Evolutionary conservation across 331 rosid species (phyloP), one percentile per base, ranked within the genome.

Genomic region (Rosa hybrid): DNA sequence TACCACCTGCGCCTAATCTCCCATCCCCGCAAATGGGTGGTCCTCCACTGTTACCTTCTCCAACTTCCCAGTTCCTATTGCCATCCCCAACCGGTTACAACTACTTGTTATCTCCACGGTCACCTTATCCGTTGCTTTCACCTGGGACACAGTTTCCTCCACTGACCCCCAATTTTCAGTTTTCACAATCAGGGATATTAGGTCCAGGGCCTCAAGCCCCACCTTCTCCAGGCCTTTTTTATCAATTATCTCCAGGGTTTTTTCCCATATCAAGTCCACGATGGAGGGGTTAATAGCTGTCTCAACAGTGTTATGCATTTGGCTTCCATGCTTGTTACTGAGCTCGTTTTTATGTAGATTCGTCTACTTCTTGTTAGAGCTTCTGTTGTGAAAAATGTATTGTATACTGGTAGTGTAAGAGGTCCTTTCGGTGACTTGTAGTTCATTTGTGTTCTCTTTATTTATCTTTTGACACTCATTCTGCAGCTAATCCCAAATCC

Each of bases 151-250:
- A 90, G 79, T 93, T 93, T 78, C 92, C 95, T 74, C 86, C 91
- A 0, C 56, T 90, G 79, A 87, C 97, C 68, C 97, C 99, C 50
- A 91, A 91, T 86, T 95, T 93, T 74, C 87, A 88, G n/a, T 93
- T 95, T 84, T 88, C 96, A 5, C 98, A 94, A 49, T 80, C 94
- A 1, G 97, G 99, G 88, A 83, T 92, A 81, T 88, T 95, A 81
- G 99, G 99, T 53, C 99, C 99, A 30, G 98, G 99, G 68, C 98
- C 99, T 78, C 98, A 89, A 71, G 96, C 86, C 68, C 99, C 97
- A 25, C 94, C 86, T 78, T 93, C 99, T 75, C 99, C 99, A 0
- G 98, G 99, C 64, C 38, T 88, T 76, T 16, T 78, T 68, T 93
- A 88, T 86, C 98, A 97, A 3, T 78, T 86, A 57, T 95, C 99